phyloP scores from a whole-genome alignment of 208 protist species.

The Trypanosoma mega region DNA sequence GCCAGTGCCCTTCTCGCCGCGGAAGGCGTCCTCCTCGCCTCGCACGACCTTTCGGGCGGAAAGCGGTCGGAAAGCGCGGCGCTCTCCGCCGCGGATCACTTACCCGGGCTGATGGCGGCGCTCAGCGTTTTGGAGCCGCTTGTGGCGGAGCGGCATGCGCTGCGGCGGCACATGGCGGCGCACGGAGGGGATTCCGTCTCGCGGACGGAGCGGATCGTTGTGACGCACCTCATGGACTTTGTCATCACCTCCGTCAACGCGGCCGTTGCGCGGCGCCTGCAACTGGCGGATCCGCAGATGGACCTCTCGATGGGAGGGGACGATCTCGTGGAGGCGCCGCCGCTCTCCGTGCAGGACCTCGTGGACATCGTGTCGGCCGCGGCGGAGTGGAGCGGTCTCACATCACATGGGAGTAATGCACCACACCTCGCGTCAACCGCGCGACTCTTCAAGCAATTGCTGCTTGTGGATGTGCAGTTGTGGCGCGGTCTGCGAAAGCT shows the following conservation, averaged over 20 bases:
- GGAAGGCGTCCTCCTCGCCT: constrained; percentile 46
- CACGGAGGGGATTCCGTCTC: constrained; percentile 6
- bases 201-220: constrained; percentile 23
- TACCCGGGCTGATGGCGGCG: constrained; percentile 41
- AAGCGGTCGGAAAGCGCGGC: no score
- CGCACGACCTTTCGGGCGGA: background rate
- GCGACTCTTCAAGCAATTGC: constrained; percentile 45
- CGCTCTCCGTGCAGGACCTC: constrained; percentile 19
- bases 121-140: constrained; percentile 45
- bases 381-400: constrained; percentile 23
- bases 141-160: constrained; percentile 19
- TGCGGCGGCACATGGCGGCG: background rate
- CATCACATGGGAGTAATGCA: constrained; percentile 1
- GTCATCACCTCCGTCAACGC: constrained; percentile 25
- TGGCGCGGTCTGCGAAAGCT: constrained; percentile 48
- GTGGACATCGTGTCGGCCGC: constrained; percentile 26
- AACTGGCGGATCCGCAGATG: constrained; percentile 1
- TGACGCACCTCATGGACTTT: constrained; percentile 19
- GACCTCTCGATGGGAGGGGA: background rate
- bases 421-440: constrained; percentile 27
- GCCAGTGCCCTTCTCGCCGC: constrained; percentile 51
- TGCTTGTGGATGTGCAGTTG: constrained; percentile 53
- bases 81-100: constrained; percentile 26
- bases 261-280: constrained; percentile 17
- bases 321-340: background rate